Evolutionary conservation across 805 yeast genomes (phyloP), one percentile per base, ranked within the genome.

Genomic region (Tetrapisispora taiwanensis): DNA sequence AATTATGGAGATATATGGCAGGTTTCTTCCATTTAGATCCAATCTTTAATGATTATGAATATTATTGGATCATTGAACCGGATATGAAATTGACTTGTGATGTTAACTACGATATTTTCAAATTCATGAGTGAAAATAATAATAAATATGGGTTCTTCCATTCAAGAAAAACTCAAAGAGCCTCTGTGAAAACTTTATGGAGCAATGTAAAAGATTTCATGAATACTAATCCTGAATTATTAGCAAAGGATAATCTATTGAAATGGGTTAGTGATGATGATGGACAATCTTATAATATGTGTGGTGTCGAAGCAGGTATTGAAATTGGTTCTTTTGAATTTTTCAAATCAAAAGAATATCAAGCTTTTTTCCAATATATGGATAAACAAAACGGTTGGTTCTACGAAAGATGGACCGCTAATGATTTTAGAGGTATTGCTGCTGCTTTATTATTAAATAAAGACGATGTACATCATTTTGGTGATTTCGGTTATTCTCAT

Each of bases 321-420:
- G 95, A 86, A 55, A 81, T 86, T 43, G 94, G 81, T 14, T 80
- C 83, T 53, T 75, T 86, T 84, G 89, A 86, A 50, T 85, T 86
- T 51, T 84, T 69, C 65, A 65, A 95, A 40, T 65, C 72, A 20
- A 78, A 81, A 42, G 76, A 85, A 1, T 86, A 86, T 56, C 65
- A 69, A 28, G 63, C 63, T 9, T 85, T 82, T 77, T 75, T 79
- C 53, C 65, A 79, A 32, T 63, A 69, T 52, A 63, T 86, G 32
- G 94, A 86, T 45, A 49, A 69, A 6, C 62, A 78, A 0, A 92
- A 94, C 14, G 89, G 89, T 4, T 86, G 85, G 56, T 86, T 82
- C 59, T 85, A 86, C 54, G 95, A 88, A 59, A 64, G 95, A 44
- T 85, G 95, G 95, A 94, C 95, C 3, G 95, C 86, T 66, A 92